Percentiles rank a stretch among this genome's conserved stretches.
Evolutionary conservation across 129 eudicot species (phyloP).

Genomic region (Flaveria sonorensis): DNA sequence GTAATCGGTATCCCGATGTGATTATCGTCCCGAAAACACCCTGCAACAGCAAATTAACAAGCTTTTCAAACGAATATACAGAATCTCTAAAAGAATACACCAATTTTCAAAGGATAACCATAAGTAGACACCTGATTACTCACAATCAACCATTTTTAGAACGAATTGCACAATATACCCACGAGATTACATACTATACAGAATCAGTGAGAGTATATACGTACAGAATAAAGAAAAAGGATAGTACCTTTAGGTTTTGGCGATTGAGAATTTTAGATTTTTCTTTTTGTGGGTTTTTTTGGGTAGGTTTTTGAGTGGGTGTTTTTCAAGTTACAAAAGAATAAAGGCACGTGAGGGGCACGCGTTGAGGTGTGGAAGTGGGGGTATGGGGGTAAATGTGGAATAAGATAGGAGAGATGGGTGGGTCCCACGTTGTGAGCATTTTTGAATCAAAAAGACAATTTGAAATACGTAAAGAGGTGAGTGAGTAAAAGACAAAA

Average conservation of each 20-base stretch:
- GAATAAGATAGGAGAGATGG: conserved; percentile 23
- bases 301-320: neutral
- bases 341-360: conserved; percentile 22
- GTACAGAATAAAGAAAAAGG: neutral
- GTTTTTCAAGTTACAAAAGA: conserved; percentile 14
- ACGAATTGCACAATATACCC: neutral
- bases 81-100: neutral
- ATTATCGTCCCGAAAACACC: conserved; percentile 28
- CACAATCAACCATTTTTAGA: neutral
- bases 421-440: conserved; percentile 25
- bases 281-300: neutral
- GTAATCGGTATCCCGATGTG: conserved; percentile 2
- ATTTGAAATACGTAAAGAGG: conserved; percentile 2
- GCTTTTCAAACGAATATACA: neutral
- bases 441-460: conserved; percentile 10
- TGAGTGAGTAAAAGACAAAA: conserved; percentile 26
- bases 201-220: neutral
- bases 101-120: neutral
- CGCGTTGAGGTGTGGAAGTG: conserved; percentile 26
- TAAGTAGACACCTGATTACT: neutral
- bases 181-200: neutral
- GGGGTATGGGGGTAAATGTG: neutral
- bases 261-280: neutral
- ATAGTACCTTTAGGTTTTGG: conserved; percentile 20
- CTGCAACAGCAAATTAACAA: conserved; percentile 28